Evolutionary conservation across 148 eudicot species (phyloP).

Genomic region (Salicornia ramosissima): DNA sequence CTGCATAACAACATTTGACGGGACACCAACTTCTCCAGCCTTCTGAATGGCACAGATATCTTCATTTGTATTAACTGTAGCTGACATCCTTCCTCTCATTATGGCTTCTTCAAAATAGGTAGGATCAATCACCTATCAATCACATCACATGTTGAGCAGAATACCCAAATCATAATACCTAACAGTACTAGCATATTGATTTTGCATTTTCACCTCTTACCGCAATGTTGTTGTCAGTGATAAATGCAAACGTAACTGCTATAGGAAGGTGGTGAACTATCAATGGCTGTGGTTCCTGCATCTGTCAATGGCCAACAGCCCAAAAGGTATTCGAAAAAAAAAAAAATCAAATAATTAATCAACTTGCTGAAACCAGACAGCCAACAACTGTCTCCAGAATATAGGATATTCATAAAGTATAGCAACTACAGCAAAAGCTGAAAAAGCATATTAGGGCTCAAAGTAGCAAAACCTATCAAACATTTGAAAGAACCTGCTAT

Average conservation of each 20-base stretch:
- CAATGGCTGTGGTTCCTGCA: constrained; percentile 68
- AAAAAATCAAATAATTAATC: background rate
- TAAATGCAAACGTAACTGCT: constrained; percentile 82
- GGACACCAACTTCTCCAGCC: constrained; percentile 77
- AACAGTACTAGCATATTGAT: background rate
- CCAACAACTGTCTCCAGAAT: background rate
- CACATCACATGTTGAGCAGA: constrained; percentile 2
- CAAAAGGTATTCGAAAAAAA: background rate
- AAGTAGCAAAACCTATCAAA: too few relatives aligned
- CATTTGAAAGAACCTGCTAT: too few relatives aligned
- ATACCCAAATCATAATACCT: background rate
- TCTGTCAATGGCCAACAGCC: constrained; percentile 40
- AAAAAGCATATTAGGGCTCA: too few relatives aligned
- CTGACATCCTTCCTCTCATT: constrained; percentile 76
- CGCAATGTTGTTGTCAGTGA: constrained; percentile 52
- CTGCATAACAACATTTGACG: constrained; percentile 57
- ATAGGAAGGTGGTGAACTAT: constrained; percentile 88
- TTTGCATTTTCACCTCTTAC: constrained; percentile 37
- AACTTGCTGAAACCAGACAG: background rate
- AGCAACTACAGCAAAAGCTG: too few relatives aligned
- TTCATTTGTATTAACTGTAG: constrained; percentile 71
- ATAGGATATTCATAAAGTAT: background rate
- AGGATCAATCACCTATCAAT: constrained; percentile 76
- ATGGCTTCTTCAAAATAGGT: constrained; percentile 79
- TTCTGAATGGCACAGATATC: constrained; percentile 93